Evolutionary conservation across 2,329 filamentous ascomycete genomes (phyloP).

Genomic region (Amauroascus niger): DNA sequence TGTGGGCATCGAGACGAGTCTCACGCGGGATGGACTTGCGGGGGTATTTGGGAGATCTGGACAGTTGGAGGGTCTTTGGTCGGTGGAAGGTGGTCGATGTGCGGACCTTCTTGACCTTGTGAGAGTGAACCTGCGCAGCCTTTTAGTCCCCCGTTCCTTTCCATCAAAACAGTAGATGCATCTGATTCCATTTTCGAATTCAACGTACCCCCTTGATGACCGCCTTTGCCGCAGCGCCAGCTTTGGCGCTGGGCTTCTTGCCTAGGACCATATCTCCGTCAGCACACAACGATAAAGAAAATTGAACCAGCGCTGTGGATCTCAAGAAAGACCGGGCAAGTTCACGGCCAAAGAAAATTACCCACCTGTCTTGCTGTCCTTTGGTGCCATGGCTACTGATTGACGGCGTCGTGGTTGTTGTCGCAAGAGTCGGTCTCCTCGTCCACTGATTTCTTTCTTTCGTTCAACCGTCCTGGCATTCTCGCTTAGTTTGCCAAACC

Average conservation of each 20-base stretch:
- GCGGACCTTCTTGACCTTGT: conserved; percentile 91
- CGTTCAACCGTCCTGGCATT: conserved; percentile 11
- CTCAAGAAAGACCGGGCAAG: no score
- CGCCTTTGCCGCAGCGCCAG: conserved; percentile 88
- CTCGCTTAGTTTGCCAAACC: conserved; percentile 20
- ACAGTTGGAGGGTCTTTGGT: conserved; percentile 90
- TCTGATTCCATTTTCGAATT: background rate
- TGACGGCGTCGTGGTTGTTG: conserved; percentile 35
- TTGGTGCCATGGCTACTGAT: conserved; percentile 42
- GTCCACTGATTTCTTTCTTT: conserved; percentile 11
- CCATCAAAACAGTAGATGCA: background rate
- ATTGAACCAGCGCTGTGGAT: background rate
- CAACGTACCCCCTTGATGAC: conserved; percentile 81
- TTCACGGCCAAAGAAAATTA: conserved; percentile 5
- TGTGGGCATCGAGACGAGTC: conserved; percentile 91
- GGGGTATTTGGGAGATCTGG: conserved; percentile 87
- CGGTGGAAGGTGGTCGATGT: conserved; percentile 91
- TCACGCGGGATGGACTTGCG: conserved; percentile 87
- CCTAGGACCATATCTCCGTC: conserved; percentile 23
- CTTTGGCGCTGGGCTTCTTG: conserved; percentile 59
- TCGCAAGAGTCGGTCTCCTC: conserved; percentile 34
- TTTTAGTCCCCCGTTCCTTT: conserved; percentile 5
- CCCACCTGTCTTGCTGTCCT: conserved; percentile 42
- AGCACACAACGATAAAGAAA: conserved; percentile 16
- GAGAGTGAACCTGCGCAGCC: conserved; percentile 51